phyloP scores from a whole-genome alignment of 2,329 filamentous ascomycete species.

The Trichoderma citrinoviride region DNA sequence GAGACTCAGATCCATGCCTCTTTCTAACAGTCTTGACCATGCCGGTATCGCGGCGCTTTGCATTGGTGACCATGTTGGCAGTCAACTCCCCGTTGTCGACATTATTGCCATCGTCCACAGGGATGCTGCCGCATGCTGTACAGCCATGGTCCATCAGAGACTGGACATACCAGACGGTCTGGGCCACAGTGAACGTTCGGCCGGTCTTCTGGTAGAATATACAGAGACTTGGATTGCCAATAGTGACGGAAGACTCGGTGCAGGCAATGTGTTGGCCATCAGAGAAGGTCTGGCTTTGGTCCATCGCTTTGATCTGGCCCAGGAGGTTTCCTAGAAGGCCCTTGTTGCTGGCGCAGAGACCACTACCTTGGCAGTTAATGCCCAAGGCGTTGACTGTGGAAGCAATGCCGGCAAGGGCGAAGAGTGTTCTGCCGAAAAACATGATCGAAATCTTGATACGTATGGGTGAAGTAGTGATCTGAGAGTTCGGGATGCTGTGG shows the following conservation, averaged over 20 bases:
- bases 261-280: not conserved
- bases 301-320: not conserved
- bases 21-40: not conserved
- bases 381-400: not conserved
- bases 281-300: not conserved
- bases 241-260: too few relatives aligned
- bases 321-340: not conserved
- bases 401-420: not conserved
- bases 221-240: not conserved
- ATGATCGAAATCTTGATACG: not conserved
- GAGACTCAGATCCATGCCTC: too few relatives aligned
- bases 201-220: constrained; percentile 24
- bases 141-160: constrained; percentile 19
- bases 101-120: constrained; percentile 23
- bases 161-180: constrained; percentile 20
- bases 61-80: constrained; percentile 20
- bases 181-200: constrained; percentile 22
- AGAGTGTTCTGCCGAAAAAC: not conserved
- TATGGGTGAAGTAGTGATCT: too few relatives aligned
- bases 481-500: too few relatives aligned
- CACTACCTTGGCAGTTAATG: not conserved
- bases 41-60: not conserved
- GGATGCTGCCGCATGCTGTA: constrained; percentile 20
- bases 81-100: constrained; percentile 23
- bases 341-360: not conserved